Percentiles rank a stretch among this genome's conserved stretches.
phyloP scores from a whole-genome alignment of 495 filamentous ascomycete species.

The Aspergillus leporis region DNA sequence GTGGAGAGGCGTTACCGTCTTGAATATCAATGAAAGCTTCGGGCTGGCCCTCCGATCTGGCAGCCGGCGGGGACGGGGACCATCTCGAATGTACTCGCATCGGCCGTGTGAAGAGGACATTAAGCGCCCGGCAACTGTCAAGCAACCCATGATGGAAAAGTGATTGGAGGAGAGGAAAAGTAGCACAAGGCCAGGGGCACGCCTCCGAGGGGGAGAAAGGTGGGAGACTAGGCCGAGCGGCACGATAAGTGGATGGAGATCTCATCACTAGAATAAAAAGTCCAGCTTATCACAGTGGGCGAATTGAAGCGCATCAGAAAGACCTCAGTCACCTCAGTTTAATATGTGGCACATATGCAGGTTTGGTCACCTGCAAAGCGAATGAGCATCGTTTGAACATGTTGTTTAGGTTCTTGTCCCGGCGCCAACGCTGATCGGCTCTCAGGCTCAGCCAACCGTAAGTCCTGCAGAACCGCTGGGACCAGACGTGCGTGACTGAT shows the following conservation, averaged over 20 bases:
- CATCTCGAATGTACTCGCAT: slow-evolving; percentile 11
- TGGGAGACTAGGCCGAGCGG: slow-evolving; percentile 9
- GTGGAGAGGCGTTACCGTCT: slow-evolving; percentile 21
- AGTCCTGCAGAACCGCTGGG: slow-evolving; percentile 32
- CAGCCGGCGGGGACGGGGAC: slow-evolving; percentile 5
- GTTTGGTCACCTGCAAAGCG: slow-evolving; percentile 32
- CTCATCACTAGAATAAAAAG: slow-evolving; percentile 27
- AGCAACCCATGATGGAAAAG: slow-evolving; percentile 14
- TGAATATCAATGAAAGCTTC: slow-evolving; percentile 38
- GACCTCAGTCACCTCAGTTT: slow-evolving; percentile 10
- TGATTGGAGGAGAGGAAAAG: slow-evolving; percentile 31
- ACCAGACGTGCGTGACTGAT: slow-evolving; percentile 1
- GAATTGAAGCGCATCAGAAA: slow-evolving; percentile 6
- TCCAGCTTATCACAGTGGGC: slow-evolving; percentile 44
- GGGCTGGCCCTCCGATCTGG: slow-evolving; percentile 6
- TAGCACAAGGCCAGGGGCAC: slow-evolving; percentile 21
- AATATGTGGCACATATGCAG: slow-evolving; percentile 27
- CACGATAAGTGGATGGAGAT: slow-evolving; percentile 28
- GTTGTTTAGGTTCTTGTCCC: slow-evolving; percentile 19
- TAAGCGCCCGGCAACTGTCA: slow-evolving; percentile 37
- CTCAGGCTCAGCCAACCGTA: slow-evolving; percentile 33
- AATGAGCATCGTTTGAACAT: slow-evolving; percentile 13
- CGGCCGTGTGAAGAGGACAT: slow-evolving; percentile 15
- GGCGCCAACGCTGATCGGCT: slow-evolving; percentile 40
- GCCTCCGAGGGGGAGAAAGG: slow-evolving; percentile 3